phyloP scores from a whole-genome alignment of 2,329 filamentous ascomycete genomes.

The Pestalotiopsis fici region DNA sequence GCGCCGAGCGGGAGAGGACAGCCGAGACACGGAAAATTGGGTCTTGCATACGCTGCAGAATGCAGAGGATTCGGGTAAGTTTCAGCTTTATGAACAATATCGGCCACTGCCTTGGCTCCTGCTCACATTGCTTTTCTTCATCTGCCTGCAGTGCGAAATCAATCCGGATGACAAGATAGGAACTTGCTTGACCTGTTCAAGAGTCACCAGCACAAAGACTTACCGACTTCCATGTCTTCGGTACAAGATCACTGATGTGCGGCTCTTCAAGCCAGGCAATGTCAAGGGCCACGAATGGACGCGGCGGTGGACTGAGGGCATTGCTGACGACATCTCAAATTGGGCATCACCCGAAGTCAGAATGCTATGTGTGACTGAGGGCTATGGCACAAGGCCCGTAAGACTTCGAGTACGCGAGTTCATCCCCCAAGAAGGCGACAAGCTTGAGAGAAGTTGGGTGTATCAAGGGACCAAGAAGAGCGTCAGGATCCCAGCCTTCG shows the following conservation, averaged over 20 bases:
- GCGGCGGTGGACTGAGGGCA: conserved; percentile 56
- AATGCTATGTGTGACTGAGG: conserved; percentile 53
- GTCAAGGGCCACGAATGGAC: conserved; percentile 63
- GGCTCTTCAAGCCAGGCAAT: conserved; percentile 59
- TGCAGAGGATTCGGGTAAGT: conserved; percentile 63
- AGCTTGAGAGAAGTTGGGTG: conserved; percentile 55
- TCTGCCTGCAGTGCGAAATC: conserved; percentile 48
- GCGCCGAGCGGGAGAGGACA: conserved; percentile 52
- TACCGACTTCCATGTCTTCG: conserved; percentile 58
- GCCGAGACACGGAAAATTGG: conserved; percentile 59
- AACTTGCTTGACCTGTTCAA: conserved; percentile 55
- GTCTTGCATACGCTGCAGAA: conserved; percentile 61
- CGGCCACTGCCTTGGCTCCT: not conserved
- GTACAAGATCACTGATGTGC: conserved; percentile 61
- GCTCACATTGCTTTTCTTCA: conserved; percentile 13
- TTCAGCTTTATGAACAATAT: not conserved
- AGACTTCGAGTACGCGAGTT: conserved; percentile 55
- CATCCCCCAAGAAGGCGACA: conserved; percentile 56
- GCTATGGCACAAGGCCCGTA: conserved; percentile 50
- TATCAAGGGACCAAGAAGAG: conserved; percentile 43
- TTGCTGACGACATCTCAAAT: conserved; percentile 54
- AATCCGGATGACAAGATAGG: conserved; percentile 48
- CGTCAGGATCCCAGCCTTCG: conserved; percentile 56
- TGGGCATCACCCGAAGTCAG: conserved; percentile 56
- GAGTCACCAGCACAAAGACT: conserved; percentile 49